Conservation (phyloP, 306 rosid species). For the Alnus glutinosa region DNA sequence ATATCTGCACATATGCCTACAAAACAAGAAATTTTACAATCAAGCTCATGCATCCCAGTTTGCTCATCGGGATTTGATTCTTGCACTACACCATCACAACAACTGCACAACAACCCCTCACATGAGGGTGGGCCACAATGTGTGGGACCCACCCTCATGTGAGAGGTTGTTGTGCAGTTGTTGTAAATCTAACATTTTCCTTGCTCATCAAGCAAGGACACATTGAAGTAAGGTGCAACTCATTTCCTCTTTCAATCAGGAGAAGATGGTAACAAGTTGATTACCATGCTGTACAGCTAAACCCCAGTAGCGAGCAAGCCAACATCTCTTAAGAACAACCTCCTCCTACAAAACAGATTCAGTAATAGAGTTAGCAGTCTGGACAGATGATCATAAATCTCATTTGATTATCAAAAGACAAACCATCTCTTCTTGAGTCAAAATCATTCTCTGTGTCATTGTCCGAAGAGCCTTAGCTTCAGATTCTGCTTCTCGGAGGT, state of each 20-base stretch:
- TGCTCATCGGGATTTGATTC: slow-evolving; percentile 3
- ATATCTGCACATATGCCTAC: slow-evolving; percentile 86
- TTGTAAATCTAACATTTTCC: too few relatives aligned
- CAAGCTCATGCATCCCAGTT: slow-evolving; percentile 13
- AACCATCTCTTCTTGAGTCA: slow-evolving; percentile 99
- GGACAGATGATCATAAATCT: slow-evolving; percentile 6
- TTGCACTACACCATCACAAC: too few relatives aligned
- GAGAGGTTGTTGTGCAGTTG: too few relatives aligned
- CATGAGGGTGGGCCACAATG: too few relatives aligned
- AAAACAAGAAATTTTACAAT: slow-evolving; percentile 24
- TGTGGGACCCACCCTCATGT: too few relatives aligned
- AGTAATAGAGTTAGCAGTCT: slow-evolving; percentile 14
- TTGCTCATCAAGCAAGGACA: slow-evolving; percentile 11
- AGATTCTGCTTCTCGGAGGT: slow-evolving; percentile 84
- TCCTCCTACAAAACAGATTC: slow-evolving; percentile 67
- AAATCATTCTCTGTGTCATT: slow-evolving; percentile 94
- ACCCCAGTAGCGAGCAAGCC: slow-evolving; percentile 99
- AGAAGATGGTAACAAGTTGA: slow-evolving; percentile 26
- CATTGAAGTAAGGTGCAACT: slow-evolving; percentile 21
- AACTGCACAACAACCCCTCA: too few relatives aligned
- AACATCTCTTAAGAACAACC: slow-evolving; percentile 96
- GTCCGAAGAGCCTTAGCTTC: slow-evolving; percentile 87
- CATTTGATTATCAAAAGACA: slow-evolving; percentile 36
- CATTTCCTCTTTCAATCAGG: slow-evolving; percentile 25
- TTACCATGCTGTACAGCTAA: slow-evolving; percentile 89